Evolutionary conservation across 805 yeast genomes (phyloP).

Genomic region (Metschnikowia vanudenii): DNA sequence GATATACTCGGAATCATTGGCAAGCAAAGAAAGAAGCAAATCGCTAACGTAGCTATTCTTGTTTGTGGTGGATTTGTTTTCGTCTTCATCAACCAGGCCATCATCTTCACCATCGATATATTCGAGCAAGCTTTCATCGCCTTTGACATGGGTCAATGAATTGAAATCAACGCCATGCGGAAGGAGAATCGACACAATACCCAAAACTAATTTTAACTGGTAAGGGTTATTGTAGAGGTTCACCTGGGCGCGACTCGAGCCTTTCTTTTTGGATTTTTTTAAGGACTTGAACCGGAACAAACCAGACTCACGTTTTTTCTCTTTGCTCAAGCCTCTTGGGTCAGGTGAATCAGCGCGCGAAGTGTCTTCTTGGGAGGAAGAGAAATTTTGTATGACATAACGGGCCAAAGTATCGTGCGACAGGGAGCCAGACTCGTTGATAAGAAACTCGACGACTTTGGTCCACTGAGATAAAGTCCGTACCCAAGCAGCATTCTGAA

Average conservation of each 20-base stretch:
- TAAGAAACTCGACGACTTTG: constrained; percentile 28
- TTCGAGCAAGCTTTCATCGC: constrained; percentile 8
- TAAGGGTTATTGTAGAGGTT: constrained; percentile 35
- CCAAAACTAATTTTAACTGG: constrained; percentile 32
- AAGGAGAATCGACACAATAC: constrained; percentile 29
- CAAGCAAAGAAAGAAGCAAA: constrained; percentile 30
- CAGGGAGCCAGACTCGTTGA: constrained; percentile 37
- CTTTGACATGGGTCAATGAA: constrained; percentile 19
- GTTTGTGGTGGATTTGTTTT: constrained; percentile 17
- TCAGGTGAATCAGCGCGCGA: constrained; percentile 4
- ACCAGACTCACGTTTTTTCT: constrained; percentile 24
- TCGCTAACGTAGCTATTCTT: constrained; percentile 29
- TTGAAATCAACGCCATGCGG: constrained; percentile 38
- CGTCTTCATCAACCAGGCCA: constrained; percentile 22
- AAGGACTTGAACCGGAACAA: constrained; percentile 28
- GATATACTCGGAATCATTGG: constrained; percentile 34
- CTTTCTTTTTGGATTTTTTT: constrained; percentile 21
- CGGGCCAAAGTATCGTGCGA: constrained; percentile 37
- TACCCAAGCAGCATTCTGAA: constrained; percentile 35
- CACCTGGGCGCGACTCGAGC: constrained; percentile 18
- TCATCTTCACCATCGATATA: constrained; percentile 11
- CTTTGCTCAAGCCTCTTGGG: constrained; percentile 6
- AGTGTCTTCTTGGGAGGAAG: constrained; percentile 9
- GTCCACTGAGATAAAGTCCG: constrained; percentile 30
- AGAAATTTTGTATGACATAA: constrained; percentile 32